Conservation (phyloP, 805 yeast genomes). For the Pichia gijzeniarum region DNA sequence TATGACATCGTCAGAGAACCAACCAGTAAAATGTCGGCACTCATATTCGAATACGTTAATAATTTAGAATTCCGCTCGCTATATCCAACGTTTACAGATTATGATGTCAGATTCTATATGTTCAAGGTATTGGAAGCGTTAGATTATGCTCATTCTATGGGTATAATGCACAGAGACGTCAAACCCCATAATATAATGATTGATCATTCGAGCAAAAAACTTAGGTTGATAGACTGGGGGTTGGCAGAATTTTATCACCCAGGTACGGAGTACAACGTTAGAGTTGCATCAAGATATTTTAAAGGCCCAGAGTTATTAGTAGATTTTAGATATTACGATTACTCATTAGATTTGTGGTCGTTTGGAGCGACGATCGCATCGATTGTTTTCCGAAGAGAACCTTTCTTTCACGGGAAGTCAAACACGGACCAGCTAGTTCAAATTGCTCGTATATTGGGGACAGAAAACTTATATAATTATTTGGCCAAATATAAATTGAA, state of each 20-base stretch:
- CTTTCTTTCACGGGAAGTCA: slow-evolving; percentile 86
- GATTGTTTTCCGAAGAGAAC: slow-evolving; percentile 83
- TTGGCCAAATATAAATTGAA: slow-evolving; percentile 63
- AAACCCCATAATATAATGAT: slow-evolving; percentile 96
- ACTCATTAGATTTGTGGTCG: slow-evolving; percentile 90
- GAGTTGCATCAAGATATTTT: slow-evolving; percentile 89
- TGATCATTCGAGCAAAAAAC: slow-evolving; percentile 62
- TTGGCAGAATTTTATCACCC: slow-evolving; percentile 90
- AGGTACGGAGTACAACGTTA: slow-evolving; percentile 81
- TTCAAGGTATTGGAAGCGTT: slow-evolving; percentile 74
- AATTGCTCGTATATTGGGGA: slow-evolving; percentile 81
- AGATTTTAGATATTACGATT: slow-evolving; percentile 82
- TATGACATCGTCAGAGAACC: slow-evolving; percentile 80
- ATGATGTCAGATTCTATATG: slow-evolving; percentile 79
- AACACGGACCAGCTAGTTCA: slow-evolving; percentile 89
- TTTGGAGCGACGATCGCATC: slow-evolving; percentile 92
- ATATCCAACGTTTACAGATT: slow-evolving; percentile 69
- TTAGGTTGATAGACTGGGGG: slow-evolving; percentile 93
- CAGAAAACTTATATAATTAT: slow-evolving; percentile 68
- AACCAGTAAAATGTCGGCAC: slow-evolving; percentile 75
- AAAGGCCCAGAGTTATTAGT: slow-evolving; percentile 91
- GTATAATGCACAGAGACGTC: slow-evolving; percentile 93
- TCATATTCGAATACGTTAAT: slow-evolving; percentile 77
- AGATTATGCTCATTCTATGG: slow-evolving; percentile 89
- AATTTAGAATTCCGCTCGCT: slow-evolving; percentile 77